These are phyloP conservation scores for Gamarada debralockiae DNA, from an alignment of 495 filamentous ascomycete genomes.

Conservation along the genomic window DNA sequence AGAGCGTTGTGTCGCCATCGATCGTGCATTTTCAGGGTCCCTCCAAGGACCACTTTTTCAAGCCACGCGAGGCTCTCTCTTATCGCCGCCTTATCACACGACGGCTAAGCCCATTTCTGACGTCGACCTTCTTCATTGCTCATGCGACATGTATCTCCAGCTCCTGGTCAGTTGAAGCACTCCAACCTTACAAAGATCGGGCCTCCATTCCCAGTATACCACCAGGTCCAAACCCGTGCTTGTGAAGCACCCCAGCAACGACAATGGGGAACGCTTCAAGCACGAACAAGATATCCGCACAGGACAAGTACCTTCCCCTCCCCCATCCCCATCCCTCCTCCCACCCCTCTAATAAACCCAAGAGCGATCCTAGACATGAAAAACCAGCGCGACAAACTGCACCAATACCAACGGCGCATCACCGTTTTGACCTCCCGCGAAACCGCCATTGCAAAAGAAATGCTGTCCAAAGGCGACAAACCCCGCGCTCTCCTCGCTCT, in stretches of 20 bases:
- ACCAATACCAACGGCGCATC: conserved; percentile 89
- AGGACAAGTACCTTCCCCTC: conserved; percentile 62
- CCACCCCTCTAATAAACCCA: background rate
- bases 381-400: conserved; percentile 92
- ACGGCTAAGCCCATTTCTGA: too few relatives aligned
- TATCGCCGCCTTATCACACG: too few relatives aligned
- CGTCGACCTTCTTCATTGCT: too few relatives aligned
- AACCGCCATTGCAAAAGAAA: conserved; percentile 75
- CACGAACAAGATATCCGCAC: conserved; percentile 65
- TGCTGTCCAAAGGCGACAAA: conserved; percentile 70
- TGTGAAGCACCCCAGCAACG: background rate
- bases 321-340: background rate
- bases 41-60: too few relatives aligned
- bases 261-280: conserved; percentile 64
- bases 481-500: conserved; percentile 81
- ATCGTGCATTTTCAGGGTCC: too few relatives aligned
- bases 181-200: too few relatives aligned
- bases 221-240: too few relatives aligned
- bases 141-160: too few relatives aligned
- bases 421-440: conserved; percentile 78
- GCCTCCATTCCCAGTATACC: too few relatives aligned
- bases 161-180: too few relatives aligned
- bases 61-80: too few relatives aligned
- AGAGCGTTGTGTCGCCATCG: too few relatives aligned
- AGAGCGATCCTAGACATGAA: conserved; percentile 94